Base-by-base conservation (phyloP, 1,139 yeast genomes). In the Hyphopichia pseudoburtonii region DNA sequence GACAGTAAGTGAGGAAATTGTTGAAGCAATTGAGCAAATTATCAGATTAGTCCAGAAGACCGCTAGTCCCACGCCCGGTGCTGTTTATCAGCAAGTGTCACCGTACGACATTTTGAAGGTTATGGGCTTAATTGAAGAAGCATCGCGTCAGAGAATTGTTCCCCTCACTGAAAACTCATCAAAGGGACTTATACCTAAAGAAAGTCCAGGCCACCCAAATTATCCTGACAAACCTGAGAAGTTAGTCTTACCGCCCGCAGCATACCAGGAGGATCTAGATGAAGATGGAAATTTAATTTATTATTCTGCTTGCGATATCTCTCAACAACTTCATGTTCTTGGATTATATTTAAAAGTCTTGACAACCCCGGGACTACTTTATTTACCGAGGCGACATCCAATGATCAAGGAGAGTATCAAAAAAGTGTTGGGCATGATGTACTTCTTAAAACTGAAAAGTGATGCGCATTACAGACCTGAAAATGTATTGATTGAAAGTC, bases 131-230 rank as follows among this genome's bases (percentile, higher is more conserved):
- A 5, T 34, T 2, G 29, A 34, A 9, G 19, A 22, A 6, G 36
- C 32, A 12, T 12, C 36, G 6, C 28, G 17, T n/a, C 36, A 34
- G 18, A 22, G 23, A 12, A 28, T 34, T n/a, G 36, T 34, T 12
- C 36, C 36, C 15, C 12, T 34, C 12, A 34, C 23, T 6, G 17
- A 23, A 18, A 3, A 14, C 1, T 19, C 27, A 5, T 18, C 22
- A 9, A 16, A 28, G 4, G 19, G 16, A 32, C 28, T 39, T 19
- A 44, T 49, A 18, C 37, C 26, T 12, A 28, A 17, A 14, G 36
- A 36, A 4, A 45, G 36, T 33, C 46, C 44, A 3, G 52, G 45
- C 2, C 53, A 49, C 28, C 55, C 53, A n/a, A 35, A 33, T 2
- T 46, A 40, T 21, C 35, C 35, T 9, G 36, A 28, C 11, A 16